Conservation (phyloP, 2,329 filamentous ascomycete species). For the Xylaria sp. region DNA sequence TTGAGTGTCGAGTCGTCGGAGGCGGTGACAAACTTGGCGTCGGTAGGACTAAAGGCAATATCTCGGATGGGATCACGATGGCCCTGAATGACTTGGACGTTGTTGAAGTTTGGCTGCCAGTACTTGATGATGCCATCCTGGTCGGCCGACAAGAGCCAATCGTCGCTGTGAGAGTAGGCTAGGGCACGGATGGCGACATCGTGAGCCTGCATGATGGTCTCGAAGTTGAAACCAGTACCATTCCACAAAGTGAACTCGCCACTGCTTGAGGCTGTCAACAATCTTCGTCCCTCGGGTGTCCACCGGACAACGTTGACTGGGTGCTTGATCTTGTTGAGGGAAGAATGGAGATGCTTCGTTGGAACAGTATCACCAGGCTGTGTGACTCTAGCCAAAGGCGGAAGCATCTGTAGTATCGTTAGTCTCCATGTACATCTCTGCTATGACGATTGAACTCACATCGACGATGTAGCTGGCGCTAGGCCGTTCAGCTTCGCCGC, state of each 20-base stretch:
- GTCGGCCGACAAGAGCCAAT: slow-evolving; percentile 94
- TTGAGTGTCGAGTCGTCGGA: slow-evolving; percentile 91
- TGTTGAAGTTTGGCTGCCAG: slow-evolving; percentile 99
- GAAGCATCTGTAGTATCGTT: slow-evolving; percentile 62
- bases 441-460: slow-evolving; percentile 45
- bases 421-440: slow-evolving; percentile 3
- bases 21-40: slow-evolving; percentile 92
- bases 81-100: slow-evolving; percentile 88
- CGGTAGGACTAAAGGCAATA: slow-evolving; percentile 86
- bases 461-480: slow-evolving; percentile 87
- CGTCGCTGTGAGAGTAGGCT: slow-evolving; percentile 88
- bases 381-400: slow-evolving; percentile 68
- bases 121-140: slow-evolving; percentile 96
- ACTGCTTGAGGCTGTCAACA: slow-evolving; percentile 90
- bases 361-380: slow-evolving; percentile 82
- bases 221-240: slow-evolving; percentile 97
- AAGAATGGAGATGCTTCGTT: slow-evolving; percentile 95
- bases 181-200: slow-evolving; percentile 79
- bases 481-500: slow-evolving; percentile 75
- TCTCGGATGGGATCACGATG: slow-evolving; percentile 88
- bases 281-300: slow-evolving; percentile 89
- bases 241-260: slow-evolving; percentile 99
- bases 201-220: slow-evolving; percentile 98
- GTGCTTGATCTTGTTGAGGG: slow-evolving; percentile 95
- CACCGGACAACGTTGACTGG: slow-evolving; percentile 95